Evolutionary conservation across 2,329 filamentous ascomycete species (phyloP), one percentile per base, ranked within the genome.

Genomic region (Claviceps digitariae): DNA sequence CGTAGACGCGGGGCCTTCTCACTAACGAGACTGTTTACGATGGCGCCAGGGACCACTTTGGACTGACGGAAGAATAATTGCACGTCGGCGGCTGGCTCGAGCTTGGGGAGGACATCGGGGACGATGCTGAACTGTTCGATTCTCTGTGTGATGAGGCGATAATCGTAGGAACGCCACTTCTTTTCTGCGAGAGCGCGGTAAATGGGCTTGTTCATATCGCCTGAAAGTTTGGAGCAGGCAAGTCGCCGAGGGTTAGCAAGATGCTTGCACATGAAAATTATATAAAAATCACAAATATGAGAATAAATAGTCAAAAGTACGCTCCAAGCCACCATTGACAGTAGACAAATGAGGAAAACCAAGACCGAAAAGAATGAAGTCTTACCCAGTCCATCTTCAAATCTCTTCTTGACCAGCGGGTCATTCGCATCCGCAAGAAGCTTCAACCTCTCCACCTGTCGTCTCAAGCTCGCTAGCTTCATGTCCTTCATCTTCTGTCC

Each of bases 391-490:
- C 90, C 90, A 69, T 97, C 90, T 67, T 98, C 93, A 60, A 95
- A 97, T 59, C 81, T 84, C 71, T 89, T 87, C 80, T 96, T 96
- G 57, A 97, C 88, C 40, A 89, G 62, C 1, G 93, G 93, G 65
- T 97, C 93, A 67, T 97, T 97, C 69, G 95, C 90, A 65, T 98
- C 93, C 25, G 90, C 90, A 57, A 86, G 72, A 41, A 98, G 84
- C 78, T 96, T 94, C 65, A 95, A 74, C 52, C 83, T 69, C 65
- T 95, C 85, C 53, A 96, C 65, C 61, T 88, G 74, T 59, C 78
- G 73, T 63, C 80, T 75, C 82, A 96, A 80, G 60, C 83, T 86
- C 47, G 73, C 72, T 56, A 97, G 63, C 58, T 79, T 78, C 55
- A 74, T 76, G 63, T 86, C 78, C 70, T 88, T 87, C 61, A 75